Base-by-base conservation (phyloP, 2,329 filamentous ascomycete genomes). In the Purpureocillium takamizusanense region DNA sequence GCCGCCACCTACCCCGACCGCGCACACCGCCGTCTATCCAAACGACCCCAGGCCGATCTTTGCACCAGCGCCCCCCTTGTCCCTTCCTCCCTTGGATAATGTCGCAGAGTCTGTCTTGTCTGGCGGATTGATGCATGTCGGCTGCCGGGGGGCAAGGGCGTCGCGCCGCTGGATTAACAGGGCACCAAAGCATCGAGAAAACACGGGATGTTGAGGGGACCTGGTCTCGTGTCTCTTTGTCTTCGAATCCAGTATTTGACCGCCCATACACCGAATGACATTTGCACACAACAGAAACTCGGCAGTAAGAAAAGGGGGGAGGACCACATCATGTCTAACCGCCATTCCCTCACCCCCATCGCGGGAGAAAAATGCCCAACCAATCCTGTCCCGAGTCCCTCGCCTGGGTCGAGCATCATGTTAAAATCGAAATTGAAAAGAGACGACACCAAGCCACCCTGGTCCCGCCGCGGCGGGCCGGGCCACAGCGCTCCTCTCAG, bases 311-410 rank as follows among this genome's bases (percentile, higher is more conserved):
- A 25, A 10, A 5, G 21, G 21, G 21, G 21, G 21, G 35, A 14
- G 28, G 35, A 42, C 39, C 44, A 45, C 38, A 43, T 40, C 30
- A 41, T 43, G 40, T 47, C 47, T 48, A 42, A 31, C 40, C 48
- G 38, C 49, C 27, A 27, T 41, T 37, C 12, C 40, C 36, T 35
- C 35, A 28, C 36, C 34, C 16, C 28, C 36, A 32, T 32, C 35
- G 30, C 35, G 31, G 27, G 28, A 21, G 29, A 14, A 21, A 31
- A 14, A 6, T 14, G 28, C 15, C 35, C 23, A n/a, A 38, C 32
- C 23, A 14, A 23, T 14, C 21, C 21, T 25, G 21, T 25, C 15
- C 28, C 33, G 11, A 23, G 12, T 36, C 32, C 39, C 21, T 42
- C 17, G 32, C 36, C 25, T 34, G 34, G 34, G 31, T 34, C 33